A percentile compares a stretch with the other conserved stretches of the same genome.
Conservation (phyloP, 2,329 filamentous ascomycete species). For the Diaporthe citri region DNA sequence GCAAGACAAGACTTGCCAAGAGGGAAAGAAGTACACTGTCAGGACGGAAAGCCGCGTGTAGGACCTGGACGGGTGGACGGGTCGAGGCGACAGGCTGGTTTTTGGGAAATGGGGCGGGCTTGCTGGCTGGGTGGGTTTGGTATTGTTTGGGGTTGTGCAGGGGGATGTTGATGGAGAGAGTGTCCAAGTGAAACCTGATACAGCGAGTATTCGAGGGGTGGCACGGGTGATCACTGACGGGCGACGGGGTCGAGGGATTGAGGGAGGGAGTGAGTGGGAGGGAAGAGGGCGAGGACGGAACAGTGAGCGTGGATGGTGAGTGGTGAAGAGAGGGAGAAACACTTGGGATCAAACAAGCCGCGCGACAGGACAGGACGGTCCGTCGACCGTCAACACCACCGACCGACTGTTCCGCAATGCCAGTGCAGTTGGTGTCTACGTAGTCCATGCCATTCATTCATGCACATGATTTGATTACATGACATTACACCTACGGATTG, state of each 20-base stretch:
- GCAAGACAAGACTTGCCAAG: slow-evolving; percentile 44
- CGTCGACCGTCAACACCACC: slow-evolving; percentile 5
- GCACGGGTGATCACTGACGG: slow-evolving; percentile 11
- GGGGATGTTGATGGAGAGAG: slow-evolving; percentile 23
- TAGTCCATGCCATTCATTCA: neutral
- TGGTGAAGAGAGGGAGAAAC: slow-evolving; percentile 13
- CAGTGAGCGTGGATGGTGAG: neutral
- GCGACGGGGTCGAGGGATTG: neutral
- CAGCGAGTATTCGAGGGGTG: slow-evolving; percentile 7
- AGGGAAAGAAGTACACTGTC: slow-evolving; percentile 33
- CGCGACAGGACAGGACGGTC: slow-evolving; percentile 18
- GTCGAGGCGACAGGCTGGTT: slow-evolving; percentile 32
- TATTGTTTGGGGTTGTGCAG: slow-evolving; percentile 28
- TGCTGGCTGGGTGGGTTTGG: slow-evolving; percentile 28
- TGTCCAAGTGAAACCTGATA: slow-evolving; percentile 22
- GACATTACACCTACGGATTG: neutral
- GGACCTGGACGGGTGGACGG: slow-evolving; percentile 27
- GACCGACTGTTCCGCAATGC: slow-evolving; percentile 4
- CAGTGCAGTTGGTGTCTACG: neutral
- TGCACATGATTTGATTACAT: slow-evolving; percentile 8
- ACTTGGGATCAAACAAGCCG: slow-evolving; percentile 27
- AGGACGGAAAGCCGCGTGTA: slow-evolving; percentile 32
- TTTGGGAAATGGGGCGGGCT: slow-evolving; percentile 28
- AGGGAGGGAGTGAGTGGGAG: neutral
- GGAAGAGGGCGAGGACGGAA: neutral